Conservation (phyloP, 2,329 filamentous ascomycete species). For the Blumeria hordei region DNA sequence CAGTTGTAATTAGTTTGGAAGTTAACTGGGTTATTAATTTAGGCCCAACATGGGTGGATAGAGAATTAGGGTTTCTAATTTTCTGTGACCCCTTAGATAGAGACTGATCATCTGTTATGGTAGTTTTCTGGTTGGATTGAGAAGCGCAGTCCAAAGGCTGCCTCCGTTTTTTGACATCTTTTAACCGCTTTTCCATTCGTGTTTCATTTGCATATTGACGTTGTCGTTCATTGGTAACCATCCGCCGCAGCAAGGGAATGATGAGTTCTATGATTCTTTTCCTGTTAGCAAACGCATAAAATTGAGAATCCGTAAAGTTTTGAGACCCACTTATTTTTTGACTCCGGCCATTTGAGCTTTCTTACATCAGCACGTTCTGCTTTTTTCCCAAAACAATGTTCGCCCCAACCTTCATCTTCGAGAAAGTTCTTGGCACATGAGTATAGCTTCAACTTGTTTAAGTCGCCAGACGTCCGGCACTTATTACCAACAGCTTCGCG, state of each 20-base stretch:
- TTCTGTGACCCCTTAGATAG: neutral
- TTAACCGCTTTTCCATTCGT: conserved; percentile 6
- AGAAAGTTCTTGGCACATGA: conserved; percentile 11
- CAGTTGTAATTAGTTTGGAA: neutral
- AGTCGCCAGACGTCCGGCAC: conserved; percentile 9
- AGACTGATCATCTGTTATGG: neutral
- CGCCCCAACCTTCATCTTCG: conserved; percentile 13
- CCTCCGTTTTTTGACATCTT: neutral
- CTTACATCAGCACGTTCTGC: conserved; percentile 5
- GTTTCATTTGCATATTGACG: conserved; percentile 11
- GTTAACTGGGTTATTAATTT: neutral
- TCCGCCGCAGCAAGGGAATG: conserved; percentile 13
- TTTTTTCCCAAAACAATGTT: conserved; percentile 9
- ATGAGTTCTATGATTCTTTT: conserved; percentile 12
- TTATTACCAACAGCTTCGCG: conserved; percentile 10
- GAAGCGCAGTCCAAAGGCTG: too few species aligned
- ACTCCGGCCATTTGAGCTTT: conserved; percentile 13
- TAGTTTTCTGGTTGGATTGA: neutral
- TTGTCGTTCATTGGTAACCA: conserved; percentile 16
- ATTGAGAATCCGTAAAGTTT: neutral
- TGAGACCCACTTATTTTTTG: conserved; percentile 11
- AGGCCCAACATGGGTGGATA: neutral
- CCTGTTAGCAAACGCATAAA: conserved; percentile 2
- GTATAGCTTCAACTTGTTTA: conserved; percentile 13
- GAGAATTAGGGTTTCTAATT: neutral